Base-by-base conservation (phyloP, 306 rosid genomes). In the Adenanthera pavonina region DNA sequence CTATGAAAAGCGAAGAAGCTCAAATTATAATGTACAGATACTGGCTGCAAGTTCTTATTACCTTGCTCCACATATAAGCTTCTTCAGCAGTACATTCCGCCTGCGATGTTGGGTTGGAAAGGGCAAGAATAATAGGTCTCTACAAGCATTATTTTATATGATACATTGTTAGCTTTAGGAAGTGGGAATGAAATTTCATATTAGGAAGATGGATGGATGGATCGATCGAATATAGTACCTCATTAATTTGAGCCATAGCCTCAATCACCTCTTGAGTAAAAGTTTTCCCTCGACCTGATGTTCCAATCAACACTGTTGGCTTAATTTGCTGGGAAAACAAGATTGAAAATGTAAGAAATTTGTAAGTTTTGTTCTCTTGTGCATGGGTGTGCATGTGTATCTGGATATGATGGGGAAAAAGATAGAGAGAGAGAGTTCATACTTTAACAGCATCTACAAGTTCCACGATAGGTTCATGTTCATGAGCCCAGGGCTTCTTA, bases 401-500 rank as follows among this genome's bases (percentile, higher is more conserved):
- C 5, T 25, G 5, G 35, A 52, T 43, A 53, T 46, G 81, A 53
- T 56, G 35, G n/a, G 57, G 65, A 69, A 25, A 54, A n/a, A 53
- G 33, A 57, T 0, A 88, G 79, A 40, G 56, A 76, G 46, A 74
- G 66, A 77, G 65, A n/a, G 40, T 60, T 57, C 89, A 53, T 75
- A 94, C 99, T 10, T 92, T 92, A 72, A 95, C 87, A 71, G 92
- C 97, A 64, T 93, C 94, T 14, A 88, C 75, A 11, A 95, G 99
- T 44, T 80, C 69, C 46, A 47, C 82, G 71, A 93, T 84, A 3
- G 92, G 97, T 90, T 93, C 88, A 20, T 93, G 98, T 41, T 95
- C 96, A 74, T 92, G 98, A 69, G 97, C 99, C 98, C 98, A 95
- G 1, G 99, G 99, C 86, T 87, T 93, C 92, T 95, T 95, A 84